phyloP scores from a whole-genome alignment of 371 early-diverging fungal genomes.

The Mucor piriformis region DNA sequence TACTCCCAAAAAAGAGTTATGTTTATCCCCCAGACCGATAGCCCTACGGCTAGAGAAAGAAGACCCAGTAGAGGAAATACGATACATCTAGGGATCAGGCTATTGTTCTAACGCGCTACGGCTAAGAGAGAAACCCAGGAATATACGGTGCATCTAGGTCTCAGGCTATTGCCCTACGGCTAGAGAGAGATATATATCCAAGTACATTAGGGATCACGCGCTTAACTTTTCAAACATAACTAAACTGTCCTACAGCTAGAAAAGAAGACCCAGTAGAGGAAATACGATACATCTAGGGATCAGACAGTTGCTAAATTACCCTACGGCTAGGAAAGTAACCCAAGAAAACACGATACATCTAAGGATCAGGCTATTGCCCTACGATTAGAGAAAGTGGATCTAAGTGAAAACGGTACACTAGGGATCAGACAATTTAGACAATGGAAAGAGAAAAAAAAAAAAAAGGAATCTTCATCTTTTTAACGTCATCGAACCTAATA shows the following conservation, averaged over 20 bases:
- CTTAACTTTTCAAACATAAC: not conserved
- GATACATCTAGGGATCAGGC: slow-evolving; percentile 21
- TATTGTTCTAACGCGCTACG: slow-evolving; percentile 5
- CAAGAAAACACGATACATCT: slow-evolving; percentile 13
- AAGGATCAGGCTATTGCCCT: slow-evolving; percentile 15
- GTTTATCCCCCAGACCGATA: slow-evolving; percentile 20
- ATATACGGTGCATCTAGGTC: slow-evolving; percentile 9
- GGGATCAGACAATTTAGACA: slow-evolving; percentile 5
- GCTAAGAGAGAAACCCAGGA: slow-evolving; percentile 19
- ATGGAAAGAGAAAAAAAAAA: not conserved
- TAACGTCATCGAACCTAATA: no score
- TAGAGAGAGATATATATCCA: no score
- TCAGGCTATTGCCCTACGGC: slow-evolving; percentile 17
- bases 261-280: slow-evolving; percentile 23
- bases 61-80: slow-evolving; percentile 21
- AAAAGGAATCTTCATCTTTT: no score
- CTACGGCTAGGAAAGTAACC: slow-evolving; percentile 21
- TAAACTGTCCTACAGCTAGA: not conserved
- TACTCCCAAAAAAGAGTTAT: slow-evolving; percentile 23
- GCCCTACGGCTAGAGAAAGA: slow-evolving; percentile 15
- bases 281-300: slow-evolving; percentile 22
- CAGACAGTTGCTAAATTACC: slow-evolving; percentile 3
- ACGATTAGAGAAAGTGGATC: slow-evolving; percentile 9
- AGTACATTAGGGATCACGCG: no score
- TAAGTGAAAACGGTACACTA: slow-evolving; percentile 19